Evolutionary conservation across 176 grass and related monocot species (phyloP), one percentile per base, ranked within the genome.

Genomic region (Paspalum notatum): DNA sequence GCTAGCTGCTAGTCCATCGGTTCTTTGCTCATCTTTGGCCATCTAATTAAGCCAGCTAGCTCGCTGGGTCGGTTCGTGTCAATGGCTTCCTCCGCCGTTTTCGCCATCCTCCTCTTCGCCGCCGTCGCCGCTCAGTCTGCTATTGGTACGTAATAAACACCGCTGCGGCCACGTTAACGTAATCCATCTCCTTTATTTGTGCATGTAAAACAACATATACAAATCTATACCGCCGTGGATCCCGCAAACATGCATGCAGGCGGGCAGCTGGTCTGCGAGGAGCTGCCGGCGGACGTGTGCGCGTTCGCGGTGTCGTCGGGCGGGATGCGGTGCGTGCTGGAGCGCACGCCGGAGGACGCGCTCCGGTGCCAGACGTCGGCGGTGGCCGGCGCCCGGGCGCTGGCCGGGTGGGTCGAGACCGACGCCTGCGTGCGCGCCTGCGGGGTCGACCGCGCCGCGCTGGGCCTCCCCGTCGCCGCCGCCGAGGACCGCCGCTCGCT

Each of bases 221-320:
- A 9, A 13, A 37, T 20, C 4, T 12, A 10, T 8, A 8, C 16
- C 8, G 13, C 16, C 8, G 13, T 5, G 8, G 4, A 24, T 16
- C 2, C 1, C 22, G 42, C 32, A n/a, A n/a, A 3, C 32, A 32
- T 32, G 32, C 32, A 32, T 32, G 32, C 63, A 44, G 66, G 27
- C 54, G 73, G 21, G 5, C 63, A 40, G 14, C 78, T 95, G 50
- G 71, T 62, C n/a, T 95, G 93, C 49, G 93, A 92, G 89, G 84
- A 90, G 40, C 78, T 95, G 68, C 93, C 89, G 42, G 69, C 74
- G 54, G 84, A 92, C n/a, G 68, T 85, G 68, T 95, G 93, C 54
- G 87, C 84, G 47, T 92, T 95, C 82, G 85, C 87, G 27, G 84
- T 95, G 78, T 90, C 93, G 45, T 83, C 93, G 38, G 21, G 49